A percentile compares a stretch with the other conserved stretches of the same genome.
Conservation (phyloP, 768 basidiomycete genomes). For the Trametes sanguinea region DNA sequence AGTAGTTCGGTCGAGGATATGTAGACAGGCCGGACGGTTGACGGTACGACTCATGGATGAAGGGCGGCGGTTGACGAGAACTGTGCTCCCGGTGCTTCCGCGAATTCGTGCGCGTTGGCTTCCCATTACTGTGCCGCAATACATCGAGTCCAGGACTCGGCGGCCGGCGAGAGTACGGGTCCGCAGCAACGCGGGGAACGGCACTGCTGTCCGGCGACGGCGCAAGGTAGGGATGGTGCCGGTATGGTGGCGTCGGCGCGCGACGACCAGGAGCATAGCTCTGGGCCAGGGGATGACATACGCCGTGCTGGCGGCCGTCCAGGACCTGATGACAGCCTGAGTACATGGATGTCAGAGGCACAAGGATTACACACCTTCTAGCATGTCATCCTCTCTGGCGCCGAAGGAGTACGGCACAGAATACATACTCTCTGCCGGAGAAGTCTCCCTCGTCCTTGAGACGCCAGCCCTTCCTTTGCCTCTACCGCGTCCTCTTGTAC, state of each 20-base stretch:
- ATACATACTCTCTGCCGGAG: constrained; percentile 21
- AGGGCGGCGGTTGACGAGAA: constrained; percentile 17
- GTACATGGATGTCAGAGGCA: too few species aligned
- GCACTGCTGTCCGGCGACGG: constrained; percentile 3
- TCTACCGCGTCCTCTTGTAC: constrained; percentile 5
- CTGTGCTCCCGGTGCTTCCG: constrained; percentile 18
- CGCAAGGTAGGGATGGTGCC: constrained; percentile 6
- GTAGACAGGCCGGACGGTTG: constrained; percentile 5
- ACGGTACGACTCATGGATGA: constrained; percentile 13
- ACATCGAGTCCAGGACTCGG: constrained; percentile 15
- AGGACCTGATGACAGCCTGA: constrained; percentile 1
- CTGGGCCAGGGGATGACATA: constrained; percentile 10
- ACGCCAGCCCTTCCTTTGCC: constrained; percentile 8
- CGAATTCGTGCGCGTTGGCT: constrained; percentile 24
- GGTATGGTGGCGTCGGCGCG: constrained; percentile 12
- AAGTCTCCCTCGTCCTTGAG: constrained; percentile 17
- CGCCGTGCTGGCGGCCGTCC: constrained; percentile 18
- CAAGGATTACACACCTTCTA: constrained; percentile 18
- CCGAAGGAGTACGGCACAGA: constrained; percentile 10
- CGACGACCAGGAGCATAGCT: constrained; percentile 9
- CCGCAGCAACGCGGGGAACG: constrained; percentile 14
- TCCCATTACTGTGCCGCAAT: constrained; percentile 22
- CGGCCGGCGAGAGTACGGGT: constrained; percentile 22
- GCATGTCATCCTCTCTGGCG: constrained; percentile 12
- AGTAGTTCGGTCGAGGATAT: constrained; percentile 33